Evolutionary conservation across 345 rosid species (phyloP), one percentile per base, ranked within the genome.

Genomic region (Eutrema heterophyllum): DNA sequence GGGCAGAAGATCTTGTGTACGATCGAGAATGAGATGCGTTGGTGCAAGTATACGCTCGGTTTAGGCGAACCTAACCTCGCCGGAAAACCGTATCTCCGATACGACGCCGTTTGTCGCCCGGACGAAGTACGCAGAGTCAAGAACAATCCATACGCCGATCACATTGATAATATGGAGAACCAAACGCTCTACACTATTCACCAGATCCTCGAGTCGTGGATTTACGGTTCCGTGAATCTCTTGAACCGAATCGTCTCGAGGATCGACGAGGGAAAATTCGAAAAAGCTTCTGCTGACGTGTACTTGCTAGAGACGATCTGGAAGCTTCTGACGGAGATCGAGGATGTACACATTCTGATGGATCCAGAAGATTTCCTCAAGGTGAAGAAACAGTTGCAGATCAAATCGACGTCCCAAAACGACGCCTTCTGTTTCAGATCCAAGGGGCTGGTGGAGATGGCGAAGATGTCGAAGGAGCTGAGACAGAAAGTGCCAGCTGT

Each of bases 191-290:
- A 86, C 78, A 81, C 93, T 5, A 67, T 85, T 56, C 86, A 87
- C 40, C 98, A 94, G 81, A 86, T 94, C 21, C 80, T 94, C 6
- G 97, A 94, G 73, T 86, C 90, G 4, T 94, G 98, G 98, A 83
- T 89, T 61, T 79, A 81, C 51, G 81, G 78, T 1, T 78, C 89
- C 3, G 49, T 71, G 18, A 76, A 79, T 41, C 80, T 91, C 4
- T 73, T 82, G 0, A 79, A 80, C 48, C 87, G 93, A 18, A 76
- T 86, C 58, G 75, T 1, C 0, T 78, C 80, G 41, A 81, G 86
- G 40, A 91, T 88, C 78, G 85, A 78, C 29, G 73, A 51, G 46
- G 75, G 73, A 8, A 53, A 68, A 9, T 87, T 87, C 73, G 73
- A 73, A 27, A 30, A 44, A 32, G 98, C 98, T 1, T 78, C 93